Percentiles rank a stretch among this genome's conserved stretches.
phyloP scores from a whole-genome alignment of 2,329 filamentous ascomycete genomes.

The Calonectria ilicicola region DNA sequence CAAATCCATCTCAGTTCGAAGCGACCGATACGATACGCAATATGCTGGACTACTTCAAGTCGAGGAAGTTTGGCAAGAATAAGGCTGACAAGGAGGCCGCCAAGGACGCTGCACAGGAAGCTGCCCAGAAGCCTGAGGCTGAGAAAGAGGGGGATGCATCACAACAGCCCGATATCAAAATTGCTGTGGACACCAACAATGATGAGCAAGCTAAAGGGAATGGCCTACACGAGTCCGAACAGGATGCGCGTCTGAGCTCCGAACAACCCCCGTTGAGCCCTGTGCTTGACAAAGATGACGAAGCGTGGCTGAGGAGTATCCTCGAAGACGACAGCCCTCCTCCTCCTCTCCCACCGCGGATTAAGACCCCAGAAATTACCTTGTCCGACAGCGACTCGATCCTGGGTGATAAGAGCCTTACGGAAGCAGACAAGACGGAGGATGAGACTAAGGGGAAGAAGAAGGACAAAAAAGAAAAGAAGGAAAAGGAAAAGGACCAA shows the following conservation, averaged over 20 bases:
- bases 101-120: constrained; percentile 26
- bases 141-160: constrained; percentile 27
- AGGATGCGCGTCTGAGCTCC: constrained; percentile 43
- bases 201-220: constrained; percentile 19
- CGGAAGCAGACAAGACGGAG: constrained; percentile 40
- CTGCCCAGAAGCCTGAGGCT: constrained; percentile 30
- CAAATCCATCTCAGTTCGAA: background rate
- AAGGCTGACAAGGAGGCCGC: constrained; percentile 60
- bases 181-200: constrained; percentile 25
- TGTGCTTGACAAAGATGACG: constrained; percentile 68
- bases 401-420: background rate
- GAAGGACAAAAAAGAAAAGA: constrained; percentile 43
- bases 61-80: constrained; percentile 73
- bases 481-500: constrained; percentile 50
- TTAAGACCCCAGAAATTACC: constrained; percentile 63
- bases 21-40: constrained; percentile 5
- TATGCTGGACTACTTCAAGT: constrained; percentile 74
- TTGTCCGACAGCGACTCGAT: constrained; percentile 37
- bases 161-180: constrained; percentile 30
- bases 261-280: constrained; percentile 48
- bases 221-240: constrained; percentile 19
- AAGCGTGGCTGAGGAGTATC: constrained; percentile 68
- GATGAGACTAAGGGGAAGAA: constrained; percentile 45
- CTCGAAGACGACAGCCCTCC: constrained; percentile 58
- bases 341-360: constrained; percentile 67